Evolutionary conservation across 1,139 yeast genomes (phyloP).

Genomic region (Pichia sp.): DNA sequence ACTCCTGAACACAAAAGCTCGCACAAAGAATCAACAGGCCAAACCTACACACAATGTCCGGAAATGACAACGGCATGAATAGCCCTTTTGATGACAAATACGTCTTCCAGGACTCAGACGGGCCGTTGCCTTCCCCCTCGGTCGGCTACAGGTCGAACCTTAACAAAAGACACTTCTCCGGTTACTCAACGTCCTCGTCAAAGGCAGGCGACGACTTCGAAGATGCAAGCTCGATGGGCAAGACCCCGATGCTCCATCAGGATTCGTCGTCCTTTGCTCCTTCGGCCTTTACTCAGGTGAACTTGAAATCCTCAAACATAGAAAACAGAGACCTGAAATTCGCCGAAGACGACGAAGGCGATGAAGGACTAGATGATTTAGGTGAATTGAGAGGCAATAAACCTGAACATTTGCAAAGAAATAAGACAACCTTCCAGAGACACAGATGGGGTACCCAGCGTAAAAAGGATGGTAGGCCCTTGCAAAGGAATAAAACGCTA

Average conservation of each 20-base stretch:
- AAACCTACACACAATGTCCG: constrained; percentile 8
- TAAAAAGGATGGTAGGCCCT: constrained; percentile 58
- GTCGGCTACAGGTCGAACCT: constrained; percentile 17
- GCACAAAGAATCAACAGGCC: too few species aligned
- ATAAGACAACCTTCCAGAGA: constrained; percentile 51
- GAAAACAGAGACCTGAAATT: neutral
- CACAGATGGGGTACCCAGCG: constrained; percentile 91
- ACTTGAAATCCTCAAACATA: constrained; percentile 13
- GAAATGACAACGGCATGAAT: constrained; percentile 2
- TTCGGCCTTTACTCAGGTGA: constrained; percentile 2
- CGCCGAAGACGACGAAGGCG: constrained; percentile 19
- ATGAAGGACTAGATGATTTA: constrained; percentile 21
- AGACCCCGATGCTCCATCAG: constrained; percentile 25
- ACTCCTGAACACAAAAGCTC: too few species aligned
- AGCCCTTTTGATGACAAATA: constrained; percentile 32
- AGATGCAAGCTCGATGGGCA: constrained; percentile 24
- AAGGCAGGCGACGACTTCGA: constrained; percentile 19
- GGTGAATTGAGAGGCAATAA: neutral
- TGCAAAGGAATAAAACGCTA: constrained; percentile 46
- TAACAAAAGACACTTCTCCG: constrained; percentile 19
- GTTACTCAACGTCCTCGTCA: constrained; percentile 20
- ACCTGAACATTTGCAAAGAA: constrained; percentile 19
- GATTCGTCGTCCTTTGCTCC: constrained; percentile 14
- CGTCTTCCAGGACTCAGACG: constrained; percentile 20
- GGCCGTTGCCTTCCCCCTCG: constrained; percentile 17